Evolutionary conservation across 306 rosid genomes (phyloP).

Genomic region (Herpetospermum pedunculosum): DNA sequence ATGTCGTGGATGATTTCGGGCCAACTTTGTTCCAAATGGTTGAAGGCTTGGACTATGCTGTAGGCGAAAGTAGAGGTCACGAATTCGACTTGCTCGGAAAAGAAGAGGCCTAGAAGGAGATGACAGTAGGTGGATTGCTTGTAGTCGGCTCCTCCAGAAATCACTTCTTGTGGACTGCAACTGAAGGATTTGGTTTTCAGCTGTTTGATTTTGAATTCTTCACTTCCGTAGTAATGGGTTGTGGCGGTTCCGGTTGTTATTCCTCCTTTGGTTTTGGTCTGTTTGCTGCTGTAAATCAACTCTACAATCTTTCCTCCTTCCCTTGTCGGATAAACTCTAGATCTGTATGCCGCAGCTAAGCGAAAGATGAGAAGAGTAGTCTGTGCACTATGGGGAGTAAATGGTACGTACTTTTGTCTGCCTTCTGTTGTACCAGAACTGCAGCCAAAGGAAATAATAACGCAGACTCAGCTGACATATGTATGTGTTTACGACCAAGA

Average conservation of each 20-base stretch:
- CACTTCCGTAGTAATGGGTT: constrained; percentile 79
- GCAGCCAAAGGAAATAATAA: too few species aligned
- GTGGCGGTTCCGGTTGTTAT: constrained; percentile 76
- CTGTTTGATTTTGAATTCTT: constrained; percentile 82
- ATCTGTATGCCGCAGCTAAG: constrained; percentile 74
- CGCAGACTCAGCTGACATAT: too few species aligned
- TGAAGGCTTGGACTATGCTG: constrained; percentile 61
- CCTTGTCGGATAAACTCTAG: constrained; percentile 64
- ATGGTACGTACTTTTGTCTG: constrained; percentile 77
- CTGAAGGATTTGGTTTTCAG: constrained; percentile 52
- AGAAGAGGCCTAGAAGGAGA: constrained; percentile 75
- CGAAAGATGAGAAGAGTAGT: constrained; percentile 85
- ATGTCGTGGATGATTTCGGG: constrained; percentile 50
- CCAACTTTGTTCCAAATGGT: constrained; percentile 59
- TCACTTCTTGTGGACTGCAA: constrained; percentile 83
- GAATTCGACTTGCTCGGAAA: constrained; percentile 55
- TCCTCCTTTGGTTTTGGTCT: constrained; percentile 65
- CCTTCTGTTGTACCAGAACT: constrained; percentile 98
- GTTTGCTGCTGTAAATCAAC: constrained; percentile 78
- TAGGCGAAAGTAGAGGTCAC: constrained; percentile 75
- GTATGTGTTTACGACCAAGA: too few species aligned
- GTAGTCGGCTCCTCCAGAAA: constrained; percentile 62
- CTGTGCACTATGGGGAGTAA: constrained; percentile 71
- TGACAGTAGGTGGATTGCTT: constrained; percentile 82
- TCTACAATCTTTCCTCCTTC: constrained; percentile 75